phyloP scores from a whole-genome alignment of 2,329 filamentous ascomycete species.

The Alternaria hordeiaustralica region DNA sequence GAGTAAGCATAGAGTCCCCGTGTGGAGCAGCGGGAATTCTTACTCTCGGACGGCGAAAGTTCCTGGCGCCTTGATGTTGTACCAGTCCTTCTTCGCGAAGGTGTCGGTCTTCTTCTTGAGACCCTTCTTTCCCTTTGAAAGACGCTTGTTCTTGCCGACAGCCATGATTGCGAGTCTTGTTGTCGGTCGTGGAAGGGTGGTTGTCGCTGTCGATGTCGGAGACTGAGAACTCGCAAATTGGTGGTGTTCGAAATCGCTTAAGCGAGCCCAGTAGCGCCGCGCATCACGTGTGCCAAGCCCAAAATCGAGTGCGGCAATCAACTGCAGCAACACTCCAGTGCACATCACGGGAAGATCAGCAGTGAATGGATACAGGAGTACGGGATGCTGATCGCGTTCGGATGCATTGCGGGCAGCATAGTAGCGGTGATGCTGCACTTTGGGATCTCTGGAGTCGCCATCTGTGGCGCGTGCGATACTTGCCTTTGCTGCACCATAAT shows the following conservation, averaged over 20 bases:
- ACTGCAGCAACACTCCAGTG: neutral
- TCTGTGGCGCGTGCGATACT: neutral
- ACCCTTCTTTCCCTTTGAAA: constrained; percentile 99
- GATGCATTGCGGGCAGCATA: neutral
- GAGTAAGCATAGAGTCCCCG: constrained; percentile 35
- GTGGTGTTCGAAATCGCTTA: constrained; percentile 13
- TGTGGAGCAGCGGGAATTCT: constrained; percentile 51
- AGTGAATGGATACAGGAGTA: neutral
- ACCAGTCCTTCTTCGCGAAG: constrained; percentile 99
- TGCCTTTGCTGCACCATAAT: neutral
- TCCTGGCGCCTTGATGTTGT: constrained; percentile 96
- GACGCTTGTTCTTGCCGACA: constrained; percentile 99
- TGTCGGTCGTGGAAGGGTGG: constrained; percentile 39
- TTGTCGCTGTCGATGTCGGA: constrained; percentile 41
- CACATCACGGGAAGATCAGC: neutral
- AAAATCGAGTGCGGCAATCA: neutral
- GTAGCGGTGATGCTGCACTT: neutral
- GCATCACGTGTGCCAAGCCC: constrained; percentile 17
- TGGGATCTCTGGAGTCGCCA: neutral
- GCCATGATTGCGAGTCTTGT: constrained; percentile 73
- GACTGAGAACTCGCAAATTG: constrained; percentile 15
- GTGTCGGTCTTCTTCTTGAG: constrained; percentile 99
- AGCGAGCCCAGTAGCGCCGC: constrained; percentile 14
- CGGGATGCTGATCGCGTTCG: neutral
- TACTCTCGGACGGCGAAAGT: constrained; percentile 98